These are phyloP conservation scores for Aspergillus vadensis DNA, from an alignment of 2,329 filamentous ascomycete species.

Conservation along the genomic window DNA sequence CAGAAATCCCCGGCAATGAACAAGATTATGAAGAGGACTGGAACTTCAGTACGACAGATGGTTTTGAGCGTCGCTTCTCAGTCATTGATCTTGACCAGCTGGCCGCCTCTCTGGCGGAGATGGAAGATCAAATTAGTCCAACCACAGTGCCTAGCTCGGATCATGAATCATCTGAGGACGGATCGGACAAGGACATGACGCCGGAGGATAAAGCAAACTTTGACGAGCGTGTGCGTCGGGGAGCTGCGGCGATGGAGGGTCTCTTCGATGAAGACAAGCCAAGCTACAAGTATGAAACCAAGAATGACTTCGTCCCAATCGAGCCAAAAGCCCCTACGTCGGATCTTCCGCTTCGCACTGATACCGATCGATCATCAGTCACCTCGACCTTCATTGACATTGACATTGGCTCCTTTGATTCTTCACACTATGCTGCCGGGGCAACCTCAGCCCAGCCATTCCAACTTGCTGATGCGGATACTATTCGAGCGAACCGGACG, in stretches of 20 bases:
- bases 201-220: constrained; percentile 54
- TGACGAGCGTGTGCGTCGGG: constrained; percentile 59
- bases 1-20: constrained; percentile 51
- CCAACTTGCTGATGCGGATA: constrained; percentile 55
- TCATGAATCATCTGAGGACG: constrained; percentile 33
- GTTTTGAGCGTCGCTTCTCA: constrained; percentile 58
- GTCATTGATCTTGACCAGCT: constrained; percentile 50
- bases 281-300: constrained; percentile 61
- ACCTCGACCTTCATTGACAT: constrained; percentile 56
- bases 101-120: constrained; percentile 48
- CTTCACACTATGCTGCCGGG: constrained; percentile 54
- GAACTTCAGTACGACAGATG: constrained; percentile 66
- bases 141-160: constrained; percentile 25
- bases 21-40: constrained; percentile 56
- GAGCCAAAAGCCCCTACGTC: constrained; percentile 49
- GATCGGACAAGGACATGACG: constrained; percentile 38
- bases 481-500: constrained; percentile 58
- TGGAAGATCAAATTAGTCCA: constrained; percentile 45
- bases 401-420: constrained; percentile 57
- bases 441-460: constrained; percentile 54
- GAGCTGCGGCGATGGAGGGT: constrained; percentile 58
- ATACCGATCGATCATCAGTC: constrained; percentile 51
- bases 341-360: constrained; percentile 55
- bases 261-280: constrained; percentile 59
- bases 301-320: constrained; percentile 52